Conservation (phyloP, 1,284 basidiomycete species). For the Amylostereum areolatum region DNA sequence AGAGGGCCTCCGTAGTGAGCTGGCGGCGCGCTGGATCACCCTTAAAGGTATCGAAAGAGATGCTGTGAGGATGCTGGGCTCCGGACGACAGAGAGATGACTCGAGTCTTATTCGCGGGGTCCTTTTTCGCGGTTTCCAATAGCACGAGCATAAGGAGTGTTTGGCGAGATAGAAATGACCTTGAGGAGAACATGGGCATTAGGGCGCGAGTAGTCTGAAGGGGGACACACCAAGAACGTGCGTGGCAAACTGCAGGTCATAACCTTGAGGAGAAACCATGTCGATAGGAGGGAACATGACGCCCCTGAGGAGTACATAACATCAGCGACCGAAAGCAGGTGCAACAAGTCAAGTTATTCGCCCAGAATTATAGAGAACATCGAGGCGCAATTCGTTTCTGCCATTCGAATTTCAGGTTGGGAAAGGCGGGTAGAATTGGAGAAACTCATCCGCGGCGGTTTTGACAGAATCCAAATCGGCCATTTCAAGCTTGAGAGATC, state of each 20-base stretch:
- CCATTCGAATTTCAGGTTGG: neutral
- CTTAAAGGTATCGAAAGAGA: slow-evolving; percentile 8
- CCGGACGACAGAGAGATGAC: slow-evolving; percentile 28
- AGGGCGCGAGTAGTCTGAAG: neutral
- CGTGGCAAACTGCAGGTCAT: slow-evolving; percentile 38
- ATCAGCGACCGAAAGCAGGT: neutral
- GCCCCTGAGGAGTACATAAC: slow-evolving; percentile 23
- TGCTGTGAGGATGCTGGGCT: slow-evolving; percentile 17
- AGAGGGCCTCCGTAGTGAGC: neutral
- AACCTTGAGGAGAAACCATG: slow-evolving; percentile 30
- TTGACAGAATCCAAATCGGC: neutral
- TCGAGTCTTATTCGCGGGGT: slow-evolving; percentile 21
- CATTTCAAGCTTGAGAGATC: neutral
- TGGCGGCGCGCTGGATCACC: slow-evolving; percentile 5
- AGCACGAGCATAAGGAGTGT: slow-evolving; percentile 28
- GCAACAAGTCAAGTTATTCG: neutral
- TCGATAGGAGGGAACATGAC: slow-evolving; percentile 31
- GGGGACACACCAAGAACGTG: slow-evolving; percentile 24
- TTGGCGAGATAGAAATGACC: slow-evolving; percentile 27
- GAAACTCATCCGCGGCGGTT: neutral
- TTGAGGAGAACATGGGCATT: neutral
- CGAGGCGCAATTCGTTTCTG: neutral
- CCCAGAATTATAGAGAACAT: neutral
- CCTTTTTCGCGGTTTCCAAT: slow-evolving; percentile 13
- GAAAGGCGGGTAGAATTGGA: neutral